These are phyloP conservation scores for Xylariaceae sp. DNA, from an alignment of 2,329 filamentous ascomycete genomes.

Conservation along the genomic window DNA sequence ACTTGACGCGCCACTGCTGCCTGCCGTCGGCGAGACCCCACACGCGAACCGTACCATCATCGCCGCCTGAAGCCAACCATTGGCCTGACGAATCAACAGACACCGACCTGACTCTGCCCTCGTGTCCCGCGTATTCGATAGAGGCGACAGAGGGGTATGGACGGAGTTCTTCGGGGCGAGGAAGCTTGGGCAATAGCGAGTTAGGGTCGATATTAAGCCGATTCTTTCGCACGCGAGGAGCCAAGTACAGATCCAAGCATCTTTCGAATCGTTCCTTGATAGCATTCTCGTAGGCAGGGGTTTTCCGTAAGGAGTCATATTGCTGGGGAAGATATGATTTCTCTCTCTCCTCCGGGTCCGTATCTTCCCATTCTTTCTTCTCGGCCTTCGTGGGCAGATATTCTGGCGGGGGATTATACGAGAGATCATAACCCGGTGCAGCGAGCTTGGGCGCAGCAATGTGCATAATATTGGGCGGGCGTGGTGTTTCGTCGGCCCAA, in stretches of 20 bases:
- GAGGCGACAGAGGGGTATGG: conserved; percentile 92
- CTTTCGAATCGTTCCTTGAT: conserved; percentile 96
- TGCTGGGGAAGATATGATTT: conserved; percentile 83
- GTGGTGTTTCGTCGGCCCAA: conserved; percentile 87
- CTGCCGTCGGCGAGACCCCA: conserved; percentile 87
- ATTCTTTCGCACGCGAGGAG: conserved; percentile 86
- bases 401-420: conserved; percentile 93
- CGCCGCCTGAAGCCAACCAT: conserved; percentile 87
- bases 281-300: conserved; percentile 85
- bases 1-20: conserved; percentile 79
- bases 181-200: conserved; percentile 87
- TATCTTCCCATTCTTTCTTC: conserved; percentile 77
- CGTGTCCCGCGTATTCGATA: conserved; percentile 82
- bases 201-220: conserved; percentile 95
- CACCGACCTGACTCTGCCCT: conserved; percentile 81
- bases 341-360: conserved; percentile 86
- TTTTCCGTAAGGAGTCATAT: conserved; percentile 80
- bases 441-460: conserved; percentile 90
- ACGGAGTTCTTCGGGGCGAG: conserved; percentile 86
- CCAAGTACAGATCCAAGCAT: conserved; percentile 91
- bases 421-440: conserved; percentile 91
- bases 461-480: conserved; percentile 86
- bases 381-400: conserved; percentile 87
- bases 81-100: conserved; percentile 81
- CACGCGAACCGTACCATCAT: conserved; percentile 87